A percentile compares a stretch with the other conserved stretches of the same genome.
Evolutionary conservation across 148 eudicot species (phyloP).

Genomic region (Dianthus caryophyllus): DNA sequence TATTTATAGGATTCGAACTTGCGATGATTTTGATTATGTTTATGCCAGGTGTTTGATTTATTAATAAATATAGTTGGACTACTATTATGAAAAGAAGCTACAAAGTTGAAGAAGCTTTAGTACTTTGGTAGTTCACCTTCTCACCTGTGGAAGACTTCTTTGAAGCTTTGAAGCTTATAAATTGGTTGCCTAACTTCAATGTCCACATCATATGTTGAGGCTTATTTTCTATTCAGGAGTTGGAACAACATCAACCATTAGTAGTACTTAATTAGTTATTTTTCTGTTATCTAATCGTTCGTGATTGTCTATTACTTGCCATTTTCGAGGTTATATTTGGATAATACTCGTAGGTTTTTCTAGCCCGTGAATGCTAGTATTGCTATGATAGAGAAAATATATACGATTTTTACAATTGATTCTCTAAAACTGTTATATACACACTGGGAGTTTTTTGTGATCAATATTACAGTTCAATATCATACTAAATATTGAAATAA

Average conservation of each 20-base stretch:
- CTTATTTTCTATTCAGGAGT: neutral
- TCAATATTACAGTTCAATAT: no score
- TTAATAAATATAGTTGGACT: neutral
- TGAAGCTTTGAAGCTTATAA: neutral
- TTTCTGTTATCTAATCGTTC: no score
- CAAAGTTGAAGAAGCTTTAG: neutral
- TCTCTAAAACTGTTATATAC: no score
- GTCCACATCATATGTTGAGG: neutral
- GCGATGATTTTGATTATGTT: neutral
- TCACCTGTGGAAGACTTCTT: neutral
- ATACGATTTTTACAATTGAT: no score
- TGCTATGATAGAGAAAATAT: no score
- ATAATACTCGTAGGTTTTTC: no score
- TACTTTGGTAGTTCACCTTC: conserved; percentile 6
- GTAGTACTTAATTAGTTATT: no score
- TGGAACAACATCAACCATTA: neutral
- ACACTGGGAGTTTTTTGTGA: no score
- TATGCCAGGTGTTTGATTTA: neutral
- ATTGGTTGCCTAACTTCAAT: conserved; percentile 4
- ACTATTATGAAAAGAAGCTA: neutral
- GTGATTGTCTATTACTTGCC: no score
- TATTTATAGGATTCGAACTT: conserved; percentile 1
- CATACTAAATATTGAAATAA: no score
- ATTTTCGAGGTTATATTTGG: no score
- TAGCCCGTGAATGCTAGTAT: no score